Conservation (phyloP, 2,329 filamentous ascomycete species). For the Didymella pinodella region DNA sequence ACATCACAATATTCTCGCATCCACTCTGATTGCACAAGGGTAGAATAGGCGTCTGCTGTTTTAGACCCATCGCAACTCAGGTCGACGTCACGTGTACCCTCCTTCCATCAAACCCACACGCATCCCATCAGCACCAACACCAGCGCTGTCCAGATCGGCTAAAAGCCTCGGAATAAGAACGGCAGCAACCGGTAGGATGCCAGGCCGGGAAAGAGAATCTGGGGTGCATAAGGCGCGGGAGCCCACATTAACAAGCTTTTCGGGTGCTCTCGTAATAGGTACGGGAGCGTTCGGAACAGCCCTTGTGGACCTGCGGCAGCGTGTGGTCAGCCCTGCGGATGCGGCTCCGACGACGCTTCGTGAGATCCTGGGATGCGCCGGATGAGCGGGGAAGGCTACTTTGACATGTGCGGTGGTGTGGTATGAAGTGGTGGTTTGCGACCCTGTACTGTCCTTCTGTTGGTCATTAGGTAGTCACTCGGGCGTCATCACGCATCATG, state of each 20-base stretch:
- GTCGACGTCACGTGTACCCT: neutral
- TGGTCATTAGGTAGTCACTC: too few species aligned
- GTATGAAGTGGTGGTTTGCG: too few species aligned
- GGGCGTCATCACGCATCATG: neutral
- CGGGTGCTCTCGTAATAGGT: constrained; percentile 10
- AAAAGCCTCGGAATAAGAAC: neutral
- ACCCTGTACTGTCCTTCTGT: too few species aligned
- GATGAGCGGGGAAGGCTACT: neutral
- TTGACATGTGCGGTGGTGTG: too few species aligned
- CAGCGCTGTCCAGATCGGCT: neutral
- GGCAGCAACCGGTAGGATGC: neutral
- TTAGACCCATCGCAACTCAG: too few species aligned
- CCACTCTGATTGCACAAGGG: too few species aligned
- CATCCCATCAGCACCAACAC: neutral
- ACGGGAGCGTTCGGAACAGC: constrained; percentile 7
- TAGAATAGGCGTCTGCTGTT: too few species aligned
- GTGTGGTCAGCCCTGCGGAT: neutral
- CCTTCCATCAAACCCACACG: neutral
- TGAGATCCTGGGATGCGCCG: constrained; percentile 1
- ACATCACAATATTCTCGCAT: too few species aligned
- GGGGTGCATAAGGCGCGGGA: constrained; percentile 3
- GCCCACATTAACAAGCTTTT: constrained; percentile 11
- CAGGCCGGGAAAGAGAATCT: neutral
- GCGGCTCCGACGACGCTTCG: constrained; percentile 6
- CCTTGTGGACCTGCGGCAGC: neutral